Base-by-base conservation (phyloP, 163 green algal genomes). In the Chlorella variabilis region DNA sequence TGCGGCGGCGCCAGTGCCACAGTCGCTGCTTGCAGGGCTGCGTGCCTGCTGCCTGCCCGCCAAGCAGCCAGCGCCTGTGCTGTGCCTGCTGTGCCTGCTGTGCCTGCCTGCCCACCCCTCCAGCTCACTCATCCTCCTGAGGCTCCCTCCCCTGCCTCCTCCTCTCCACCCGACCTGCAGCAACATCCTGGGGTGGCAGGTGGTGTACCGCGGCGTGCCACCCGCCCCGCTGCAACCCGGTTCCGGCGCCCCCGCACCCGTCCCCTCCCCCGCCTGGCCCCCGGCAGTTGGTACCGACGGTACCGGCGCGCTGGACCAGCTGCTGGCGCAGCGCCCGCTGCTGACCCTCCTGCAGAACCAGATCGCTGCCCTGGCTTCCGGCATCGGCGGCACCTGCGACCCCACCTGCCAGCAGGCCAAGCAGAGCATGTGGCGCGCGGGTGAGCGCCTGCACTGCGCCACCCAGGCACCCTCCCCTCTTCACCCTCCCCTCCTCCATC, bases 401-500 rank as follows among this genome's bases (percentile, higher is more conserved):
- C 39, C 17, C 7, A 27, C 51, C 31, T 82, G 75, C 61, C 5
- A 45, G 31, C 25, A 34, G 17, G 42, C 42, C 42, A 82, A 82
- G 61, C 25, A 82, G 31, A 74, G 29, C 36, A 63, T 82, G 59
- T 82, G 75, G 75, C 69, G 69, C 18, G 75, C 45, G 7, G 65
- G 65, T 73, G 65, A 63, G 59, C 17, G 59, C 59, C n/a, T 51
- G 42, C 42, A 20, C 8, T 51, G 42, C 42, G 13, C 29, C 61
- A 42, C 61, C 3, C 61, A 41, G 25, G 61, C 31, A 8, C 61
- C 7, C 11, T 23, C 25, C 61, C 31, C 4, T 15, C 31, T 31
- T 3, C 61, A 27, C 61, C 5, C 7, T 42, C 31, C 61, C 34
- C 13, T 31, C 7, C 4, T 66, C 27, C n/a, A n/a, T n/a, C n/a